phyloP scores from a whole-genome alignment of 805 yeast species.

The Yamadazyma phyllophila region DNA sequence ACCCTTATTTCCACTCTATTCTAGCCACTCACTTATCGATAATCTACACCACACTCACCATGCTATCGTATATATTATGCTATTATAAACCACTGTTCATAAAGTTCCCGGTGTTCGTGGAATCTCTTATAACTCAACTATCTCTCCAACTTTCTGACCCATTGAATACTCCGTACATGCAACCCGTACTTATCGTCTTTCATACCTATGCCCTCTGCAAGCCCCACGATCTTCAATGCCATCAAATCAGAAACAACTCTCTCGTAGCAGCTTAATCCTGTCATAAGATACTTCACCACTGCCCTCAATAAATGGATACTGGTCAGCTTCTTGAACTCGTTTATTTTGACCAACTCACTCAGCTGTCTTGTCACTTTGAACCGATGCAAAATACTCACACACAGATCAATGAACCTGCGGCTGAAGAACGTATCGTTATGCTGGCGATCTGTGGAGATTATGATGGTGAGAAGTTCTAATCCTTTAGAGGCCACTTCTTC shows the following conservation, averaged over 20 bases:
- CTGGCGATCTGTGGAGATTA: conserved; percentile 28
- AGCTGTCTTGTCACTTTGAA: not conserved
- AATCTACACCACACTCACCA: too few species aligned
- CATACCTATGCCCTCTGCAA: conserved; percentile 29
- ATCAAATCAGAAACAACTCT: conserved; percentile 38
- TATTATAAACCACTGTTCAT: too few species aligned
- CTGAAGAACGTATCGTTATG: conserved; percentile 48
- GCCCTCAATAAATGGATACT: conserved; percentile 4
- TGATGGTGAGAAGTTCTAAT: conserved; percentile 25
- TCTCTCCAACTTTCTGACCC: conserved; percentile 19
- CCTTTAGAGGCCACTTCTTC: conserved; percentile 21
- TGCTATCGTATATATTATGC: too few species aligned
- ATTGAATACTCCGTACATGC: conserved; percentile 27
- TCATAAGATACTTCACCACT: conserved; percentile 23
- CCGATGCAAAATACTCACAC: conserved; percentile 23
- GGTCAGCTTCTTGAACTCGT: not conserved
- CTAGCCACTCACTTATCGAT: too few species aligned
- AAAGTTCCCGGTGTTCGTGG: too few species aligned
- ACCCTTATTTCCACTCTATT: too few species aligned
- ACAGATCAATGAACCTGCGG: conserved; percentile 46
- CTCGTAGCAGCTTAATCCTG: conserved; percentile 40
- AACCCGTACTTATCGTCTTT: conserved; percentile 19
- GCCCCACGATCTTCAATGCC: conserved; percentile 34
- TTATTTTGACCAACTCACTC: conserved; percentile 1
- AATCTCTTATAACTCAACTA: too few species aligned